phyloP scores from a whole-genome alignment of 1,139 yeast species.

The Diutina sp. region DNA sequence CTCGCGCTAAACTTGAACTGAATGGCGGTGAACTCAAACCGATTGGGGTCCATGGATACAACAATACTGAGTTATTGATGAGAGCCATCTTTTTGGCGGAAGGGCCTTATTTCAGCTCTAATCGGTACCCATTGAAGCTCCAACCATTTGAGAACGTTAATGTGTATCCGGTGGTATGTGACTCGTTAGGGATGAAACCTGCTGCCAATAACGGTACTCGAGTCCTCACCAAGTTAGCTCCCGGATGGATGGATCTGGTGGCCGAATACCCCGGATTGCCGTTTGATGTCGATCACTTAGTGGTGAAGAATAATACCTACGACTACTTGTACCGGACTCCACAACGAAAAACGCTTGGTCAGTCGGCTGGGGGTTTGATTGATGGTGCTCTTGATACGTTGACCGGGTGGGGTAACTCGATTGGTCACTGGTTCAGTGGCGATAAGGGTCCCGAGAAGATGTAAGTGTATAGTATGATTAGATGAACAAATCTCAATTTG shows the following conservation, averaged over 20 bases:
- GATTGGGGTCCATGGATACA: conserved; percentile 77
- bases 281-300: conserved; percentile 33
- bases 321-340: conserved; percentile 29
- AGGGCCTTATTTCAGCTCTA: conserved; percentile 58
- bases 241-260: conserved; percentile 40
- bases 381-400: neutral
- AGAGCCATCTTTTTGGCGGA: conserved; percentile 66
- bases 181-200: conserved; percentile 44
- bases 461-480: neutral
- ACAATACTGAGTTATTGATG: conserved; percentile 67
- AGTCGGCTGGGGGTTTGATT: neutral
- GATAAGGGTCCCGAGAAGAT: neutral
- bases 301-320: conserved; percentile 37
- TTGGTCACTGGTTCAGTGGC: neutral
- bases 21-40: conserved; percentile 40
- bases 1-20: conserved; percentile 41
- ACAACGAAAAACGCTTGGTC: conserved; percentile 6
- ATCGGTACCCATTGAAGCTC: conserved; percentile 16
- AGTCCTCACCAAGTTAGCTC: conserved; percentile 18
- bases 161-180: conserved; percentile 65
- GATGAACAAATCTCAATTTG: neutral
- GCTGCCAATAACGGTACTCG: conserved; percentile 48
- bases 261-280: conserved; percentile 43
- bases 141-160: conserved; percentile 63
- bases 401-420: neutral